phyloP scores from a whole-genome alignment of 805 yeast genomes.

The Komagataella pastoris region DNA sequence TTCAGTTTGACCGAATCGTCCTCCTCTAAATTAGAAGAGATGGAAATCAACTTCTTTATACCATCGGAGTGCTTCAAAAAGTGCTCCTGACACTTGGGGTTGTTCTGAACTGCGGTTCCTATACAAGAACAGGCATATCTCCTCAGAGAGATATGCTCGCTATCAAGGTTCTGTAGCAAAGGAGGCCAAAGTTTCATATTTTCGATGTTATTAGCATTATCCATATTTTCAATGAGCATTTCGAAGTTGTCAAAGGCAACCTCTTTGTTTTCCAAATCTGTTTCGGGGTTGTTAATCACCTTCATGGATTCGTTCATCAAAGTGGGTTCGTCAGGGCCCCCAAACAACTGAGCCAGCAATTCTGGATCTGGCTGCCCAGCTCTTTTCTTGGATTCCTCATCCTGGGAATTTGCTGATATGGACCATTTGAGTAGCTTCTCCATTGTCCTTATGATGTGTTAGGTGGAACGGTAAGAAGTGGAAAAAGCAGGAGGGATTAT shows the following conservation, averaged over 20 bases:
- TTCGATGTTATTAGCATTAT: constrained; percentile 88
- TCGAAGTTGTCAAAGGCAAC: constrained; percentile 85
- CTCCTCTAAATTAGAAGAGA: constrained; percentile 17
- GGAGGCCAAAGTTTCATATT: constrained; percentile 73
- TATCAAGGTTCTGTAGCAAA: constrained; percentile 39
- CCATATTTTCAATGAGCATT: constrained; percentile 85
- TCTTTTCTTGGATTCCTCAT: constrained; percentile 48
- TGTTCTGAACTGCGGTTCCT: constrained; percentile 91
- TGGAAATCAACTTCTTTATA: constrained; percentile 26
- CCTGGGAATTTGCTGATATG: constrained; percentile 60
- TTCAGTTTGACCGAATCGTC: constrained; percentile 34
- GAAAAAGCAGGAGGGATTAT: neutral
- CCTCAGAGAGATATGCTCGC: constrained; percentile 30
- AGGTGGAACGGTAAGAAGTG: neutral
- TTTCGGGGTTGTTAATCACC: constrained; percentile 44
- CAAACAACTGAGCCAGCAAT: constrained; percentile 61
- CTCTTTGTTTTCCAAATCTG: constrained; percentile 47
- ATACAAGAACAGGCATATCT: constrained; percentile 57
- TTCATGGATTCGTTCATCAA: constrained; percentile 69
- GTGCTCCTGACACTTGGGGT: constrained; percentile 59
- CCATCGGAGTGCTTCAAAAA: constrained; percentile 40
- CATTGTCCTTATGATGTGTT: constrained; percentile 28
- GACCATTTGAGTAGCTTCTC: constrained; percentile 93
- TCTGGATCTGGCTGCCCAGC: constrained; percentile 73
- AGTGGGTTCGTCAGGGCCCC: constrained; percentile 68